Conservation (phyloP, 2,329 filamentous ascomycete species). For the Penicillium olsonii region DNA sequence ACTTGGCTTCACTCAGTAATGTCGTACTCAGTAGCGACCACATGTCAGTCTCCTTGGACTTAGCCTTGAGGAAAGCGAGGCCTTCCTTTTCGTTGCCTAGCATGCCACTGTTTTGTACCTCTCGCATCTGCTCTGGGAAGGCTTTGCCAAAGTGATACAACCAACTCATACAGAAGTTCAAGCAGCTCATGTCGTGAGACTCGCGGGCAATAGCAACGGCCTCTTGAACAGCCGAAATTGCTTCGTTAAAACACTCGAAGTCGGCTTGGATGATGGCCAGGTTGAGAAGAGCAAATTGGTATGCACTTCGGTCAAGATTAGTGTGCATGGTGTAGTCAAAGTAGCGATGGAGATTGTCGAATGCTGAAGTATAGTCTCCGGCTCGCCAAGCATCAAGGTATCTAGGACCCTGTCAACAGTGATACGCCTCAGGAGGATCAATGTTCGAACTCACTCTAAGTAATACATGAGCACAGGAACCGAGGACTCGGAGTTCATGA, state of each 20-base stretch:
- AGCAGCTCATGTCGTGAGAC: slow-evolving; percentile 85
- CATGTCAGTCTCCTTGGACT: slow-evolving; percentile 83
- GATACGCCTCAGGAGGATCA: background rate
- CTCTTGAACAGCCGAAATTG: slow-evolving; percentile 91
- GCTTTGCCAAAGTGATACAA: slow-evolving; percentile 90
- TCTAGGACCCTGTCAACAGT: slow-evolving; percentile 44
- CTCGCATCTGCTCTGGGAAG: slow-evolving; percentile 72
- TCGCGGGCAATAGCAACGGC: slow-evolving; percentile 93
- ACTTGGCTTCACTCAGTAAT: slow-evolving; percentile 80
- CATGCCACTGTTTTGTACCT: slow-evolving; percentile 70
- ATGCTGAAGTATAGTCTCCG: slow-evolving; percentile 85
- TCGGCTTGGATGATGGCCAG: slow-evolving; percentile 91
- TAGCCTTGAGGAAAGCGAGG: slow-evolving; percentile 78
- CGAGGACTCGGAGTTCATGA: slow-evolving; percentile 67
- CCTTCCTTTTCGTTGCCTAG: slow-evolving; percentile 78
- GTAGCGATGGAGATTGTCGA: slow-evolving; percentile 89
- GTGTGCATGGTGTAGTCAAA: slow-evolving; percentile 96
- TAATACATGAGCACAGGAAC: slow-evolving; percentile 76
- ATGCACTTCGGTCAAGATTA: slow-evolving; percentile 72
- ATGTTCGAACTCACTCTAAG: slow-evolving; percentile 56
- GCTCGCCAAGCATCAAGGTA: slow-evolving; percentile 92
- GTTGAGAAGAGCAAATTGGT: slow-evolving; percentile 93
- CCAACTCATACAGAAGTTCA: slow-evolving; percentile 97
- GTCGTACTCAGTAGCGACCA: slow-evolving; percentile 82
- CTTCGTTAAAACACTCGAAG: slow-evolving; percentile 88